Evolutionary conservation across 2,329 filamentous ascomycete genomes (phyloP).

Genomic region (Pochonia chlamydosporia): DNA sequence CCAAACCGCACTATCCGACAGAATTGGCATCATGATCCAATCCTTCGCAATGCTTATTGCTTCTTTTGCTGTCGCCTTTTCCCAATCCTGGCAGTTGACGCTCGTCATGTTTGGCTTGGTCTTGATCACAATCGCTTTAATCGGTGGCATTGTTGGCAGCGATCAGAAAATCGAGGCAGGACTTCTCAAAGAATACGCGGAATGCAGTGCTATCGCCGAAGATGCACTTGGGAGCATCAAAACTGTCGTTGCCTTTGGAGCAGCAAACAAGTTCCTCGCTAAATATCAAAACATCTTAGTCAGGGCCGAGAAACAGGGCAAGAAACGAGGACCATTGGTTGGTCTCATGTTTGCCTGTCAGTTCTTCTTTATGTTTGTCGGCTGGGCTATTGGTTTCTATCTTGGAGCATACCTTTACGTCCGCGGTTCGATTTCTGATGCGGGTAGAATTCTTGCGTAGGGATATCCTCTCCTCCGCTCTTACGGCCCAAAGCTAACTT

Average conservation of each 20-base stretch:
- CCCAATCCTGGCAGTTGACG: constrained; percentile 8
- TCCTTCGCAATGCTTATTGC: constrained; percentile 6
- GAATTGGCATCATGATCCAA: constrained; percentile 9
- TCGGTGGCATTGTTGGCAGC: constrained; percentile 6
- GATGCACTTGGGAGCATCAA: constrained; percentile 6
- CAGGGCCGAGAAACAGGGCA: constrained; percentile 3
- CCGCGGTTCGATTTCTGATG: constrained; percentile 5
- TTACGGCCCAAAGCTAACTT: neutral
- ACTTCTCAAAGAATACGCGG: constrained; percentile 4
- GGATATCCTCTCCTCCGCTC: neutral
- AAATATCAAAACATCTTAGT: constrained; percentile 4
- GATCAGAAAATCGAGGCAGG: constrained; percentile 8
- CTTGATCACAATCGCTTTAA: constrained; percentile 2
- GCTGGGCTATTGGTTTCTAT: constrained; percentile 8
- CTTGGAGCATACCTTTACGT: constrained; percentile 6
- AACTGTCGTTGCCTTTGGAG: constrained; percentile 7
- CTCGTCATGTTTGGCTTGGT: constrained; percentile 7
- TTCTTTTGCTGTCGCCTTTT: constrained; percentile 5
- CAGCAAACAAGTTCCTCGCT: constrained; percentile 3
- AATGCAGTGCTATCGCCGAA: constrained; percentile 7
- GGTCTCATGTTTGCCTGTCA: constrained; percentile 9
- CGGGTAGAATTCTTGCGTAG: constrained; percentile 7
- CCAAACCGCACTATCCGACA: constrained; percentile 4
- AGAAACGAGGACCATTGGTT: constrained; percentile 4
- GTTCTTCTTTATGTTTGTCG: constrained; percentile 8